Conservation (phyloP, 345 rosid genomes). For the Aquilaria yunnanensis region DNA sequence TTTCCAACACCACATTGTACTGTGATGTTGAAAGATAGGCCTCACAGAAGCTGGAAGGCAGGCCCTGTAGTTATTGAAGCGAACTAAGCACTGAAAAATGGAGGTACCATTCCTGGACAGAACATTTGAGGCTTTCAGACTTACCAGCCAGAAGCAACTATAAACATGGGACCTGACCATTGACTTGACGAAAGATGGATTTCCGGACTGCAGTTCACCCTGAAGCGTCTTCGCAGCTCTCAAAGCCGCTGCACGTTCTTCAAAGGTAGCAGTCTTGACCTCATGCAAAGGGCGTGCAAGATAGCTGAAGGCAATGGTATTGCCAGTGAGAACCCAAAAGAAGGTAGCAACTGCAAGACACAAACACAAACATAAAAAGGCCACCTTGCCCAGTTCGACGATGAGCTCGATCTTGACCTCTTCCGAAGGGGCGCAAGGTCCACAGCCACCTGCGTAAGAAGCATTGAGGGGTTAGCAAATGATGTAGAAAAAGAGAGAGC, state of each 20-base stretch:
- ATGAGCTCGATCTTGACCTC: conserved; percentile 22
- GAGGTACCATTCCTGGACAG: neutral
- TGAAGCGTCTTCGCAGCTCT: conserved; percentile 43
- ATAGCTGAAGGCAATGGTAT: conserved; percentile 26
- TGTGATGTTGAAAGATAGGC: conserved; percentile 25
- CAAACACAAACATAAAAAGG: too few relatives aligned
- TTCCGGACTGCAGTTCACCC: conserved; percentile 23
- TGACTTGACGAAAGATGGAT: conserved; percentile 54
- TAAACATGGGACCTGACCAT: conserved; percentile 76
- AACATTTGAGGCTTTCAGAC: conserved; percentile 7
- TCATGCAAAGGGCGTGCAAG: conserved; percentile 43
- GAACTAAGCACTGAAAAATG: neutral
- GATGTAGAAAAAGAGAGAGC: too few relatives aligned
- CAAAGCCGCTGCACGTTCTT: conserved; percentile 31
- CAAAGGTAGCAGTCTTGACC: conserved; percentile 34
- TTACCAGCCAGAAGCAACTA: conserved; percentile 71
- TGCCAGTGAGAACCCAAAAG: neutral
- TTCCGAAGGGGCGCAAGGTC: conserved; percentile 15
- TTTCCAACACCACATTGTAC: conserved; percentile 22
- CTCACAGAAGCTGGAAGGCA: conserved; percentile 35
- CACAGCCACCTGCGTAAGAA: conserved; percentile 20
- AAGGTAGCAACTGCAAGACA: neutral
- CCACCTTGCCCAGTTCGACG: conserved; percentile 37
- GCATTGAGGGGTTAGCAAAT: neutral
- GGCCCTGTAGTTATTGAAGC: conserved; percentile 22